Percentiles rank a stretch among this genome's conserved stretches.
These are phyloP conservation scores for Leptographium wingfieldii DNA, from an alignment of 2,329 filamentous ascomycete genomes.

Conservation along the genomic window DNA sequence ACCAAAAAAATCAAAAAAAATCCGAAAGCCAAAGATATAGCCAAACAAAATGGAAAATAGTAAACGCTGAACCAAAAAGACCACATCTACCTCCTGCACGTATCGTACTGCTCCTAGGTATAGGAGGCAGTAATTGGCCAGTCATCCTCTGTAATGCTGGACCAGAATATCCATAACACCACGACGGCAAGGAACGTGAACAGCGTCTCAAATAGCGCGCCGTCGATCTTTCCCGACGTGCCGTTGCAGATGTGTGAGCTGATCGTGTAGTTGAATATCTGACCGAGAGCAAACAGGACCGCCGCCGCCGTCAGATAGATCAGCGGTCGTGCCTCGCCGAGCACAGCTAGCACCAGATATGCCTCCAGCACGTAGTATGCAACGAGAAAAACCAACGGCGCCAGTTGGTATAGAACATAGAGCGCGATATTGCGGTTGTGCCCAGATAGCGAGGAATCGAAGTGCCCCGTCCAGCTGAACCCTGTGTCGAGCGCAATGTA, in stretches of 20 bases:
- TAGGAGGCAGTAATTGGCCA: constrained; percentile 55
- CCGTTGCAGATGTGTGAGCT: constrained; percentile 84
- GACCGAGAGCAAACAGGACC: constrained; percentile 77
- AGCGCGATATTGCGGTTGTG: constrained; percentile 69
- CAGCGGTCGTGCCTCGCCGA: constrained; percentile 89
- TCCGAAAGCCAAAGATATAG: not conserved
- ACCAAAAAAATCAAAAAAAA: not conserved
- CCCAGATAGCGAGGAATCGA: constrained; percentile 43
- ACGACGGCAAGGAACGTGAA: constrained; percentile 81
- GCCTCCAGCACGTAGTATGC: constrained; percentile 76
- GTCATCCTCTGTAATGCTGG: constrained; percentile 96
- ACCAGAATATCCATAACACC: constrained; percentile 91
- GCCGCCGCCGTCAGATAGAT: constrained; percentile 65
- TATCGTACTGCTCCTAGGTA: constrained; percentile 1
- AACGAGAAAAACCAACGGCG: constrained; percentile 79
- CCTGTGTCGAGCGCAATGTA: constrained; percentile 94
- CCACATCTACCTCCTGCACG: not conserved
- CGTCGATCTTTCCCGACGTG: constrained; percentile 76
- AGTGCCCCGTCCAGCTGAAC: constrained; percentile 72
- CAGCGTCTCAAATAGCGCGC: constrained; percentile 80
- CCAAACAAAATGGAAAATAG: not conserved
- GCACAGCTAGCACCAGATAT: constrained; percentile 69
- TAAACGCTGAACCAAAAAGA: not conserved
- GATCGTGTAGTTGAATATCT: constrained; percentile 92
- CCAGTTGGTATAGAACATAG: constrained; percentile 87